Conservation (phyloP, 352 stramenopile genomes). For the Pythium dissimile region DNA sequence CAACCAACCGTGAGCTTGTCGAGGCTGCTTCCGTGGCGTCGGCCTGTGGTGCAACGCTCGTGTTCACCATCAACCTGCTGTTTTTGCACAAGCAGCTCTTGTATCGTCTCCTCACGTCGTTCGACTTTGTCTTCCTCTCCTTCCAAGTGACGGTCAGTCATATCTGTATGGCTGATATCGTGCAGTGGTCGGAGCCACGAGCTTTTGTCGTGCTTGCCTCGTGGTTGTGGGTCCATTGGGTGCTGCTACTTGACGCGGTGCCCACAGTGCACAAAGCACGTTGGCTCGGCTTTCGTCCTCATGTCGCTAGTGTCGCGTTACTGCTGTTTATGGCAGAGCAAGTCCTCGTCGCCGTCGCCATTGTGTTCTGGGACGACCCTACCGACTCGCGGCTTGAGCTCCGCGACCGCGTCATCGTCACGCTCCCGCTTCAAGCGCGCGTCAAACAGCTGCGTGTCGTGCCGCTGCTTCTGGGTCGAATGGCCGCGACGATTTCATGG, state of each 20-base stretch:
- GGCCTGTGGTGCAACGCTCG: neutral
- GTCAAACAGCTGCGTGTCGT: slow-evolving; percentile 8
- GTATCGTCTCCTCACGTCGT: slow-evolving; percentile 3
- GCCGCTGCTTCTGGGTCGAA: slow-evolving; percentile 8
- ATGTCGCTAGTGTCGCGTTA: neutral
- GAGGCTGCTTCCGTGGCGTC: neutral
- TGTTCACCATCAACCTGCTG: neutral
- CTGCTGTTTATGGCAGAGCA: slow-evolving; percentile 9
- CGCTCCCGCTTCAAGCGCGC: neutral
- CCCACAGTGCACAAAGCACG: slow-evolving; percentile 3
- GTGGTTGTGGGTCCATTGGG: slow-evolving; percentile 21
- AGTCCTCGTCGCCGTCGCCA: neutral
- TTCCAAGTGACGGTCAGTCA: slow-evolving; percentile 8
- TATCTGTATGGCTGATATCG: slow-evolving; percentile 7
- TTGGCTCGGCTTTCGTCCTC: neutral
- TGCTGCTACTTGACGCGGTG: slow-evolving; percentile 14
- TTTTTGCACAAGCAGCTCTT: slow-evolving; percentile 12
- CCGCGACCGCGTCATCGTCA: slow-evolving; percentile 4
- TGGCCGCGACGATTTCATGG: slow-evolving; percentile 13
- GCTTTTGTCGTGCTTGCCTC: slow-evolving; percentile 1
- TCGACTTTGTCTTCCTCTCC: slow-evolving; percentile 18
- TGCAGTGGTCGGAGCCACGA: slow-evolving; percentile 4
- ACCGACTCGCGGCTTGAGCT: neutral
- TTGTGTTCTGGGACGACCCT: slow-evolving; percentile 1
- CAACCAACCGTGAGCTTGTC: neutral